Percentiles rank a stretch among this genome's conserved stretches.
phyloP scores from a whole-genome alignment of 2,329 filamentous ascomycete species.

The Davidsoniella neocaledoniae region DNA sequence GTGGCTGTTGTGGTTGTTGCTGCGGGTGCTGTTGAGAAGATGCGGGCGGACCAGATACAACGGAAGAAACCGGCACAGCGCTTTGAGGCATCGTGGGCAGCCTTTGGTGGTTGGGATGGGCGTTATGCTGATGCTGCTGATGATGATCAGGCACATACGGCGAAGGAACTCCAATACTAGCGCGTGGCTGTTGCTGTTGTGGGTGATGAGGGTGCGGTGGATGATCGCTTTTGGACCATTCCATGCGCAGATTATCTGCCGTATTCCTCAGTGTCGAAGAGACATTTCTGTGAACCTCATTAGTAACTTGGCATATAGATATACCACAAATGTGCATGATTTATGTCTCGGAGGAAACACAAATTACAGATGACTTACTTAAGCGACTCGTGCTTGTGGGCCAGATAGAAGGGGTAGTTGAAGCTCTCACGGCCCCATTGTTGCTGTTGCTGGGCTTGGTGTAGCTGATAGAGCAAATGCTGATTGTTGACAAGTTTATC shows the following conservation, averaged over 20 bases:
- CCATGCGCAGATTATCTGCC: slow-evolving; percentile 7
- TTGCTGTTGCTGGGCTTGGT: slow-evolving; percentile 9
- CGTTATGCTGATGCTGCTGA: slow-evolving; percentile 7
- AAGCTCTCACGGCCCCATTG: slow-evolving; percentile 6
- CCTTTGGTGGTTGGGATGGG: slow-evolving; percentile 4
- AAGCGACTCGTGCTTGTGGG: slow-evolving; percentile 8
- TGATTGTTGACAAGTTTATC: slow-evolving; percentile 7
- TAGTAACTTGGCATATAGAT: background rate
- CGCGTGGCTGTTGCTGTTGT: background rate
- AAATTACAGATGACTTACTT: slow-evolving; percentile 6
- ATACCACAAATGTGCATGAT: background rate
- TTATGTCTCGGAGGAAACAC: background rate
- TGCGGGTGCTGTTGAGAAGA: slow-evolving; percentile 1
- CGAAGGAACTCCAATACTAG: background rate
- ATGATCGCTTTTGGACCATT: slow-evolving; percentile 9
- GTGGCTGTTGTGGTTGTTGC: background rate
- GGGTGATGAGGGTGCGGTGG: slow-evolving; percentile 6
- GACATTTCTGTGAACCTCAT: slow-evolving; percentile 1
- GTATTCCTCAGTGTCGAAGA: slow-evolving; percentile 3
- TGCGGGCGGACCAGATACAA: slow-evolving; percentile 1
- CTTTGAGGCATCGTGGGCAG: slow-evolving; percentile 3
- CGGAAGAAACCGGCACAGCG: slow-evolving; percentile 4
- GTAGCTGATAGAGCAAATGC: slow-evolving; percentile 7
- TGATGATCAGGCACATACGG: slow-evolving; percentile 5
- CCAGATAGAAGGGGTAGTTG: slow-evolving; percentile 7